These are phyloP conservation scores for Crithidia acanthocephali DNA, from an alignment of 208 protist genomes.

Conservation along the genomic window DNA sequence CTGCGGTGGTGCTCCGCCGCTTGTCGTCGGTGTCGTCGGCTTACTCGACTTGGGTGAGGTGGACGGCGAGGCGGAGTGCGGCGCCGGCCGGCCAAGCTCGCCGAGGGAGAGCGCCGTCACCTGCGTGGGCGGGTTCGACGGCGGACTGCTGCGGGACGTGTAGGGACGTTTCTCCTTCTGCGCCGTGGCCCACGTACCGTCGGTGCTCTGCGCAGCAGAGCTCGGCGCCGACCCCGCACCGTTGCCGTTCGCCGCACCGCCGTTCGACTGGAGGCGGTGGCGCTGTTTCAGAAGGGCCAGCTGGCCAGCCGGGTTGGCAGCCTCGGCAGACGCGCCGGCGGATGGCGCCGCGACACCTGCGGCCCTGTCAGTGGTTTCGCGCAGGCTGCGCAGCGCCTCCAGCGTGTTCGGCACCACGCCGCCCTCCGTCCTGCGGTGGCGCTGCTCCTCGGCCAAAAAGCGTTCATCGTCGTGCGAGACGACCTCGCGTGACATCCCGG, in stretches of 20 bases:
- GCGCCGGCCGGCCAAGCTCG: constrained; percentile 10
- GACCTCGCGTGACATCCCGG: constrained; percentile 37
- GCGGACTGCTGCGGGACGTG: constrained; percentile 2
- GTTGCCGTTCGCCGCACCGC: constrained; percentile 1
- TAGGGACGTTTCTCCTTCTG: constrained; percentile 12
- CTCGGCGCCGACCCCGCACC: constrained; percentile 6
- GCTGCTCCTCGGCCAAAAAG: constrained; percentile 28
- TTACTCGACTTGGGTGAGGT: constrained; percentile 15
- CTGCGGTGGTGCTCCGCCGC: constrained; percentile 27
- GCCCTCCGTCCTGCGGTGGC: constrained; percentile 18
- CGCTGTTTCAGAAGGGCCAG: constrained; percentile 72
- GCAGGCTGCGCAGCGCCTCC: constrained; percentile 64
- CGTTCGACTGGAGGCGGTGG: constrained; percentile 31
- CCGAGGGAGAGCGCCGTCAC: constrained; percentile 42
- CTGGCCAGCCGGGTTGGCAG: constrained; percentile 30
- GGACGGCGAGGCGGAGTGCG: constrained; percentile 13
- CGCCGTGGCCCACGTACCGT: constrained; percentile 6
- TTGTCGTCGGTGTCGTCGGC: background rate
- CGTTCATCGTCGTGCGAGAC: constrained; percentile 33
- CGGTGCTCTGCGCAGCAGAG: background rate
- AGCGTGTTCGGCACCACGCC: constrained; percentile 64
- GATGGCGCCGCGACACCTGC: background rate
- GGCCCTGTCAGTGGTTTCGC: constrained; percentile 28
- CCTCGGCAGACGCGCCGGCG: constrained; percentile 14
- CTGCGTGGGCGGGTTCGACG: constrained; percentile 1